Base-by-base conservation (phyloP, 441 rosid genomes). In the Macaranga tanarius region DNA sequence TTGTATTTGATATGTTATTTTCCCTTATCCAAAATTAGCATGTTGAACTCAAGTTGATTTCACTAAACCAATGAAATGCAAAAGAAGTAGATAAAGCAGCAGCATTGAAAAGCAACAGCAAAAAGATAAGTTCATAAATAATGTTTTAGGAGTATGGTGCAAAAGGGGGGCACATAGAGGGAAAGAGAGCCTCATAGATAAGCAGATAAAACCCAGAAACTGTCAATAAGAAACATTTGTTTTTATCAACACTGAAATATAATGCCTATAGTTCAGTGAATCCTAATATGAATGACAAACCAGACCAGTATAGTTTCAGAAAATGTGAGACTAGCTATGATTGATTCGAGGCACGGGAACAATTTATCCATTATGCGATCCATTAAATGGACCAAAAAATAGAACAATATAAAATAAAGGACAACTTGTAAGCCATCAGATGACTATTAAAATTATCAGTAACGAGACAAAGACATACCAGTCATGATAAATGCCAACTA, bases 401-500 rank as follows among this genome's bases (percentile, higher is more conserved):
- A 56, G 16, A 47, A 44, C 17, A 55, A n/a, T 4, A 13, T 26
- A 72, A 17, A 7, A 52, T 28, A 48, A 45, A 7, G 1, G 52
- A 23, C 38, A 48, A 77, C 51, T 47, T 5, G 22, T 25, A 54
- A 42, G 74, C 20, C 22, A 68, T 69, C 51, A 45, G 56, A 34
- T 50, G 26, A 58, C 58, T 12, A 67, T 31, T 66, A 50, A 47
- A 42, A 52, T 28, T 34, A 56, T 47, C 22, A 57, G 57, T 20
- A 57, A 54, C 10, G n/a, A 50, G 52, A 22, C 59, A 69, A 72
- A 69, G 59, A 73, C 91, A 23, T 82, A 91, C 99, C 97, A 92
- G 84, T 92, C 96, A 79, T 95, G 96, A 77, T 95, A 95, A 70
- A 90, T 95, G 62, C 98, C 98, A 26, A 92, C 80, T 70, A 95